These are phyloP conservation scores for Ramicandelaber brevisporus DNA, from an alignment of 192 early-diverging fungal species.

Conservation along the genomic window DNA sequence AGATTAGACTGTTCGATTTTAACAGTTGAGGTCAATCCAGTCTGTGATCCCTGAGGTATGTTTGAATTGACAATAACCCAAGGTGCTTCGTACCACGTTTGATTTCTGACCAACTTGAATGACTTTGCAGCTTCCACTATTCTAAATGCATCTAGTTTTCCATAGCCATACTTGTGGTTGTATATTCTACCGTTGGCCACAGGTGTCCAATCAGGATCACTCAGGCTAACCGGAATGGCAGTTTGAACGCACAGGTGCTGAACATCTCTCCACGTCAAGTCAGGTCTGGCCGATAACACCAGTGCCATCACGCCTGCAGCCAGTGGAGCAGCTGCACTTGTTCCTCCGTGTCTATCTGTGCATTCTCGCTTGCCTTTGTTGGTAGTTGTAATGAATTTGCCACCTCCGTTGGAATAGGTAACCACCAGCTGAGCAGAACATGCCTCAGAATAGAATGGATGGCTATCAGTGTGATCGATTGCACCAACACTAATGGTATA, in stretches of 20 bases:
- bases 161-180: slow-evolving; percentile 89
- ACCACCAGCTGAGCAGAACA: slow-evolving; percentile 75
- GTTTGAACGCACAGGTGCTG: slow-evolving; percentile 65
- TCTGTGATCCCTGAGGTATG: slow-evolving; percentile 26
- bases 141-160: slow-evolving; percentile 58
- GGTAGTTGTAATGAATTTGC: slow-evolving; percentile 65
- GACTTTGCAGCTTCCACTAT: slow-evolving; percentile 57
- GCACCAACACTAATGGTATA: slow-evolving; percentile 88
- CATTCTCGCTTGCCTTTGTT: slow-evolving; percentile 53
- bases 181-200: slow-evolving; percentile 45
- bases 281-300: slow-evolving; percentile 62
- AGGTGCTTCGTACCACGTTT: slow-evolving; percentile 24
- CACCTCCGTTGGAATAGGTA: slow-evolving; percentile 62
- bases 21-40: slow-evolving; percentile 9
- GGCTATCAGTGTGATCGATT: slow-evolving; percentile 41
- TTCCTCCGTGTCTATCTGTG: slow-evolving; percentile 65
- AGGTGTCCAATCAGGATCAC: slow-evolving; percentile 44
- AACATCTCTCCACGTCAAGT: slow-evolving; percentile 82
- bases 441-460: slow-evolving; percentile 65
- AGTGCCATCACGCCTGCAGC: slow-evolving; percentile 77
- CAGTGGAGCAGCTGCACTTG: slow-evolving; percentile 85
- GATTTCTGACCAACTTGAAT: slow-evolving; percentile 30
- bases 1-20: slow-evolving; percentile 21
- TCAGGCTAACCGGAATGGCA: slow-evolving; percentile 39
- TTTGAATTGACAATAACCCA: slow-evolving; percentile 9